Base-by-base conservation (phyloP, 371 early-diverging fungal genomes). In the Rhizopus microsporus region DNA sequence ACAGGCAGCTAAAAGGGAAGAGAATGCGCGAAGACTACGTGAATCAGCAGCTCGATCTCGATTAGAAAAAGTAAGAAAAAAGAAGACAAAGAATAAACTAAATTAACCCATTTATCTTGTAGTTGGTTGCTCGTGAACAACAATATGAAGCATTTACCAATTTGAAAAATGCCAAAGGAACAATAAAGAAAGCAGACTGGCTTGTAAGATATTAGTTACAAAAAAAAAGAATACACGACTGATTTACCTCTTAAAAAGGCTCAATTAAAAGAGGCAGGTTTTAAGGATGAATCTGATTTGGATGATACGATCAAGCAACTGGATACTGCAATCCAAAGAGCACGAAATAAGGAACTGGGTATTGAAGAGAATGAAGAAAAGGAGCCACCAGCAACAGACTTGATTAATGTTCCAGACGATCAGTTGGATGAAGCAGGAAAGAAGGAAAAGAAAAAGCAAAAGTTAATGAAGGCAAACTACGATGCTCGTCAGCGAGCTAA, bases 391-490 rank as follows among this genome's bases (percentile, higher is more conserved):
- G 65, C 80, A 3, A 92, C 90, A 45, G 85, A 83, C 0, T 68
- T 95, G 15, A 65, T 92, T 4, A 90, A 91, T 55, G 71, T 93
- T 3, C 94, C 94, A 13, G 93, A 95, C 60, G 89, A 84, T 5
- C 81, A 91, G 57, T 73, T 96, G 1, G 81, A 82, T 30, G 91
- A 88, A 17, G 85, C 83, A 33, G 88, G 90, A 34, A 83, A 71
- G 44, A 90, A 90, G 59, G 93, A 95, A 54, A 95, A 96, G 65
- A 82, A 86, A 63, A 93, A 90, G 56, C 94, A 95, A 64, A 76
- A 83, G 23, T 60, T 93, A 10, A 75, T 94, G 59, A 93, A 93
- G 62, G 93, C 90, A 6, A 84, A 86, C 15, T 84, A 86, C 52
- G 95, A 93, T 47, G 92, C 92, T 0, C 82, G 94, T 45, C 86